Conservation (phyloP, 345 rosid species). For the Sisymbrium altissimum region DNA sequence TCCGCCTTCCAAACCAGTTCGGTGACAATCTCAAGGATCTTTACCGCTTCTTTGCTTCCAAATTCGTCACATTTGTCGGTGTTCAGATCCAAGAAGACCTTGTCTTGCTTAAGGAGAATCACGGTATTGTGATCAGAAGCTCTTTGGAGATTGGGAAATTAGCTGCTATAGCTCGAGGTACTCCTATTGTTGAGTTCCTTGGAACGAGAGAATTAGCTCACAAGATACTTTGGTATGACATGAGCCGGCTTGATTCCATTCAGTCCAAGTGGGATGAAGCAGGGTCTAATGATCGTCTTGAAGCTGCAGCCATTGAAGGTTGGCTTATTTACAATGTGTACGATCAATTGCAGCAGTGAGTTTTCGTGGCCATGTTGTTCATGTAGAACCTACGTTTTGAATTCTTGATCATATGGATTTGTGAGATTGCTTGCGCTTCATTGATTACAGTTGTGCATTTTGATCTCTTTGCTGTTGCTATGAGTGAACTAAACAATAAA, state of each 20-base stretch:
- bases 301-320: slow-evolving; percentile 40
- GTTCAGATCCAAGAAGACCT: slow-evolving; percentile 33
- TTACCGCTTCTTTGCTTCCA: slow-evolving; percentile 38
- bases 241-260: slow-evolving; percentile 33
- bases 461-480: neutral
- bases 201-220: slow-evolving; percentile 35
- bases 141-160: slow-evolving; percentile 33
- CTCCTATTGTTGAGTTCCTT: slow-evolving; percentile 31
- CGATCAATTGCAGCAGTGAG: slow-evolving; percentile 32
- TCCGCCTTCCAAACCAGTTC: slow-evolving; percentile 23
- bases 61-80: slow-evolving; percentile 29
- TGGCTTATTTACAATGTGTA: slow-evolving; percentile 36
- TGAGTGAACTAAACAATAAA: slow-evolving; percentile 10
- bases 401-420: neutral
- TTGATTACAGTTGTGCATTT: neutral
- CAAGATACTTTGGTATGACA: slow-evolving; percentile 36
- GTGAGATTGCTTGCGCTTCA: slow-evolving; percentile 15
- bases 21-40: slow-evolving; percentile 27
- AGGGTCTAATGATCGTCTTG: slow-evolving; percentile 29
- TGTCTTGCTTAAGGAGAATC: slow-evolving; percentile 24
- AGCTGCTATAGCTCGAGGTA: slow-evolving; percentile 26
- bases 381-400: neutral
- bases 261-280: slow-evolving; percentile 35
- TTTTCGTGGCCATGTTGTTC: neutral
- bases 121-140: slow-evolving; percentile 34